A percentile compares a stretch with the other conserved stretches of the same genome.
Conservation (phyloP, 768 basidiomycete genomes). For the Lentinula boryana region DNA sequence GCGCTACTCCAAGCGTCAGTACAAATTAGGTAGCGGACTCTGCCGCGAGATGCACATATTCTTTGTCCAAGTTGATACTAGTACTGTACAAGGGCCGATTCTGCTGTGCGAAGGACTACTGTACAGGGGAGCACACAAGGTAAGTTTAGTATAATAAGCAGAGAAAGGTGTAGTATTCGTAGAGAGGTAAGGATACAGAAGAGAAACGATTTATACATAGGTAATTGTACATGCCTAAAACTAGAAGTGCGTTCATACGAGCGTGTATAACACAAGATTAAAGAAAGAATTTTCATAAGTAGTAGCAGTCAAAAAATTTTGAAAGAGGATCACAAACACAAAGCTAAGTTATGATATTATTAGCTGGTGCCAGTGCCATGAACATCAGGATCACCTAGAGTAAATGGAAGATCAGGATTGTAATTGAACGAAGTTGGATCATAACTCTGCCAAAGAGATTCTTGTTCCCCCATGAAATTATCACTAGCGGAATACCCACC, state of each 20-base stretch:
- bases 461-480: conserved; percentile 41
- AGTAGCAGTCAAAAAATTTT: neutral
- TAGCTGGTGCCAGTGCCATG: conserved; percentile 5
- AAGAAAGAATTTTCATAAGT: neutral
- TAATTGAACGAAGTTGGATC: conserved; percentile 70
- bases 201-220: neutral
- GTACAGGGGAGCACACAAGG: neutral
- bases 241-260: neutral
- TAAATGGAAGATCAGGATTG: conserved; percentile 76
- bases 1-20: too few relatives aligned
- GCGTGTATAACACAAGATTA: conserved; percentile 1
- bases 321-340: neutral
- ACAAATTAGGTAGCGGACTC: too few relatives aligned
- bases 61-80: neutral
- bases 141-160: neutral
- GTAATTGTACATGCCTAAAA: neutral
- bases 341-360: neutral
- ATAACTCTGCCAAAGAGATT: conserved; percentile 56
- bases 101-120: neutral
- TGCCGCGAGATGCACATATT: neutral
- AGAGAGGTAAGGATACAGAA: conserved; percentile 3
- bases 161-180: neutral
- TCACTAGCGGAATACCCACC: conserved; percentile 48
- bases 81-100: neutral
- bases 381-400: conserved; percentile 39